These are phyloP conservation scores for Blumeria graminis DNA, from an alignment of 2,329 filamentous ascomycete species.

Conservation along the genomic window DNA sequence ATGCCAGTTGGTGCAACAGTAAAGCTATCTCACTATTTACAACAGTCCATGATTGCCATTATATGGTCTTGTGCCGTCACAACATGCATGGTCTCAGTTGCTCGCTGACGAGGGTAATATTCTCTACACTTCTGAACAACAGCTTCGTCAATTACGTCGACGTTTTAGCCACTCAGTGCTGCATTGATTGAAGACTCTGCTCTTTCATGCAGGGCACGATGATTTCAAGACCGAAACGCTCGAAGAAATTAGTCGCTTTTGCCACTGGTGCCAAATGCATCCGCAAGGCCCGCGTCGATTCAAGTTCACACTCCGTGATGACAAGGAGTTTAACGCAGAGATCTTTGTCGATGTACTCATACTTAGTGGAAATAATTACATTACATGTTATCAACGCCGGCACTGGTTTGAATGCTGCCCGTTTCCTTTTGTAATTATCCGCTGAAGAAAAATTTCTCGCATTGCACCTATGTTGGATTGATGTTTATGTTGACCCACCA, in stretches of 20 bases:
- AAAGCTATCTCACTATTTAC: too few species aligned
- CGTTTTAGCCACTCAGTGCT: neutral
- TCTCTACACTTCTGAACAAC: neutral
- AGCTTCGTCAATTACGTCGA: neutral
- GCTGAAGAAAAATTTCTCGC: neutral
- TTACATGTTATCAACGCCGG: neutral
- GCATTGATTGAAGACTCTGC: neutral
- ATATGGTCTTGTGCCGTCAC: neutral
- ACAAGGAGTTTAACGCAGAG: neutral
- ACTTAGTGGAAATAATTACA: neutral
- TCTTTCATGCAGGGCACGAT: neutral
- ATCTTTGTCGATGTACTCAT: neutral
- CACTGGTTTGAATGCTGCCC: neutral
- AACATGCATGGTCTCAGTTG: neutral
- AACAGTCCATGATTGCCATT: too few species aligned
- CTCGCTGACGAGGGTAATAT: neutral
- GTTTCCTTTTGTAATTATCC: neutral
- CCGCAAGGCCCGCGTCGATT: neutral
- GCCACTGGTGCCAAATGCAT: neutral
- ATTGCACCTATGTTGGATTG: neutral
- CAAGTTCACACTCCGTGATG: too few species aligned
- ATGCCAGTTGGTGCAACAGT: too few species aligned
- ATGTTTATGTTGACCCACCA: neutral
- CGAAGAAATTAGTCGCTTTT: neutral
- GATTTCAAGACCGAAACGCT: neutral